Conservation (phyloP, 1,284 basidiomycete genomes). For the Irpex sp. region DNA sequence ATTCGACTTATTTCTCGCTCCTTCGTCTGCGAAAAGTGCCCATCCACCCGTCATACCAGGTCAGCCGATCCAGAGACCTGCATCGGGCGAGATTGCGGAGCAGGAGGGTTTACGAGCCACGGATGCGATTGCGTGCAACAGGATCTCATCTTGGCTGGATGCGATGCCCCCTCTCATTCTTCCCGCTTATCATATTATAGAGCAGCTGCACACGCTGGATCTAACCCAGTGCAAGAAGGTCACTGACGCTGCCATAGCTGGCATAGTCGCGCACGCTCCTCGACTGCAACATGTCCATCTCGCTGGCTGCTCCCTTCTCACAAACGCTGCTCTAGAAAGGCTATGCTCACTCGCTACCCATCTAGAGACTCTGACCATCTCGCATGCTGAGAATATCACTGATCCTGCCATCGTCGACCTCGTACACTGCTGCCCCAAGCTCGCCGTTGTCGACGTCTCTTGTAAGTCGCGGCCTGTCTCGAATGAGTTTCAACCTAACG, state of each 20-base stretch:
- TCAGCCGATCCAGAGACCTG: not conserved
- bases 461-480: constrained; percentile 49
- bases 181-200: constrained; percentile 47
- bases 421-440: constrained; percentile 67
- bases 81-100: not conserved
- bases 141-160: constrained; percentile 56
- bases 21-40: not conserved
- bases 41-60: not conserved
- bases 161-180: constrained; percentile 56
- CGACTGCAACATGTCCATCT: constrained; percentile 77
- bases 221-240: constrained; percentile 70
- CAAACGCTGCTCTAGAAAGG: constrained; percentile 68
- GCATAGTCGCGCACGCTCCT: constrained; percentile 78
- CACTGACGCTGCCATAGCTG: constrained; percentile 78
- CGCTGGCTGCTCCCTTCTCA: constrained; percentile 80
- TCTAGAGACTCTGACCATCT: constrained; percentile 80
- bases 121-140: not conserved
- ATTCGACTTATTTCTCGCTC: constrained; percentile 15
- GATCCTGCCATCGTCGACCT: constrained; percentile 76
- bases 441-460: constrained; percentile 84
- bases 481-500: not conserved
- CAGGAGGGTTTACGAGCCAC: not conserved
- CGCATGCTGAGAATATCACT: constrained; percentile 78
- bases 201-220: constrained; percentile 75
- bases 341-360: constrained; percentile 74